Evolutionary conservation across 345 rosid species (phyloP).

Genomic region (Acer saccharum): DNA sequence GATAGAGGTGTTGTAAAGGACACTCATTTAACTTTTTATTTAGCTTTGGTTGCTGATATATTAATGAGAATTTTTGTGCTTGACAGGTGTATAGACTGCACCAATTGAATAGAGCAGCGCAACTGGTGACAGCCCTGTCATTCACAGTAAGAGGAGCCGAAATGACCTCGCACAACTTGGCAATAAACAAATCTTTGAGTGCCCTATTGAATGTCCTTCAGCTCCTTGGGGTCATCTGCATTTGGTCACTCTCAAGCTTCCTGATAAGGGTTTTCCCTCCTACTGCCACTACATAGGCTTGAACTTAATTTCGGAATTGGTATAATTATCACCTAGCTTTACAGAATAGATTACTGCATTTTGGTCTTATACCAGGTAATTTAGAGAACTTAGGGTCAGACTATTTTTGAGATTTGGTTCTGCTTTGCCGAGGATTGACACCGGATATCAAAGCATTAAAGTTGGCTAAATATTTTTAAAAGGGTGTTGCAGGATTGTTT

Average conservation of each 20-base stretch:
- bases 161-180: slow-evolving; percentile 79
- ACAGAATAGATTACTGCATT: slow-evolving; percentile 5
- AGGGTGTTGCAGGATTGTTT: slow-evolving; percentile 20
- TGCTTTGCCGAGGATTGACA: slow-evolving; percentile 14
- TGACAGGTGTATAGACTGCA: slow-evolving; percentile 93
- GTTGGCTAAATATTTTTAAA: slow-evolving; percentile 6
- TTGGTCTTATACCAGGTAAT: slow-evolving; percentile 13
- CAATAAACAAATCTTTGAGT: slow-evolving; percentile 82
- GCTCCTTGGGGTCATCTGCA: slow-evolving; percentile 84
- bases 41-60: not conserved
- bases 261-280: slow-evolving; percentile 72
- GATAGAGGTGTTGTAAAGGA: not conserved
- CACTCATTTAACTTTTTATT: not conserved
- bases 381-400: slow-evolving; percentile 2
- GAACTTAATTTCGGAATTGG: slow-evolving; percentile 16
- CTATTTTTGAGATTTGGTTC: slow-evolving; percentile 1
- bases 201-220: slow-evolving; percentile 85
- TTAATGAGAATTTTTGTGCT: slow-evolving; percentile 3
- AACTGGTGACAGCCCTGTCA: slow-evolving; percentile 90
- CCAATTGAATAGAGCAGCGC: slow-evolving; percentile 95
- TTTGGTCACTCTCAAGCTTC: slow-evolving; percentile 96
- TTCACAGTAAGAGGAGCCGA: slow-evolving; percentile 92
- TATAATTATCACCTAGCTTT: slow-evolving; percentile 11
- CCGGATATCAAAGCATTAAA: slow-evolving; percentile 13
- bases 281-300: slow-evolving; percentile 26